phyloP scores from a whole-genome alignment of 257 asterid species.

The Marsdenia floribunda region DNA sequence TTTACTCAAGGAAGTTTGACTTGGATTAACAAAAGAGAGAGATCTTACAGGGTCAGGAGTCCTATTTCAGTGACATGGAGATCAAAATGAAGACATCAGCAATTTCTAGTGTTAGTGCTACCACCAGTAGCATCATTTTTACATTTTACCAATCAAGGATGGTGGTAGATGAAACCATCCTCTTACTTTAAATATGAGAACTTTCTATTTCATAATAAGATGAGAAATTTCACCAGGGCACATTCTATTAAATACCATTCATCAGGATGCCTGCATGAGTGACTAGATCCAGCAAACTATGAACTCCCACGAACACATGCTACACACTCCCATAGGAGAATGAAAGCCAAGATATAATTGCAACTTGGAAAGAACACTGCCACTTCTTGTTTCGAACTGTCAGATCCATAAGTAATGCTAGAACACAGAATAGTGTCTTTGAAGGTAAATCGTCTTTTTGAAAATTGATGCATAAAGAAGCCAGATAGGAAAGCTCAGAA shows the following conservation, averaged over 20 bases:
- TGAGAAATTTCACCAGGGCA: not conserved
- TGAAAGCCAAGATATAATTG: not conserved
- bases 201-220: not conserved
- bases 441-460: not conserved
- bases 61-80: slow-evolving; percentile 86
- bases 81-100: slow-evolving; percentile 29
- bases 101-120: not conserved
- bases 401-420: not conserved
- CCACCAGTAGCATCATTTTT: slow-evolving; percentile 14
- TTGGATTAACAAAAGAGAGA: slow-evolving; percentile 54
- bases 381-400: not conserved
- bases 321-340: not conserved
- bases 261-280: not conserved
- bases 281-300: not conserved
- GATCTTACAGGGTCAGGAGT: slow-evolving; percentile 55
- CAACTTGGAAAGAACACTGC: not conserved
- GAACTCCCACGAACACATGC: not conserved
- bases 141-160: slow-evolving; percentile 2
- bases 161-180: slow-evolving; percentile 15
- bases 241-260: not conserved
- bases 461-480: not conserved
- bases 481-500: not conserved
- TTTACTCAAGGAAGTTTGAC: slow-evolving; percentile 61
- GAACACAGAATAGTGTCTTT: not conserved
- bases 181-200: not conserved